Conservation (phyloP, 148 eudicot genomes). For the Rhododendron henanense region DNA sequence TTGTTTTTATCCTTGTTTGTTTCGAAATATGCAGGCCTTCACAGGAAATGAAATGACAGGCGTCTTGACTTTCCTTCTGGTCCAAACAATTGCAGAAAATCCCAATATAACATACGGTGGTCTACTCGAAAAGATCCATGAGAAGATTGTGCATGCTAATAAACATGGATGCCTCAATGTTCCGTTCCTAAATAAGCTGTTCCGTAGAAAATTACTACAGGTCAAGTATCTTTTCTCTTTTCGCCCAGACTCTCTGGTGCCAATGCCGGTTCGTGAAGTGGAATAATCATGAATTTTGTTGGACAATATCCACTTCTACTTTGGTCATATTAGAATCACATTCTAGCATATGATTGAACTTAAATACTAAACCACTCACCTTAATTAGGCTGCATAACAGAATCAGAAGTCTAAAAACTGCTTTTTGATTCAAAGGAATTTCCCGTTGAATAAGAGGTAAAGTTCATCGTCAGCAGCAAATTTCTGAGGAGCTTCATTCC, state of each 20-base stretch:
- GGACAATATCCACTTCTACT: neutral
- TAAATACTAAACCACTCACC: neutral
- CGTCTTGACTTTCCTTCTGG: slow-evolving; percentile 42
- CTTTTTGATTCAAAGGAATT: neutral
- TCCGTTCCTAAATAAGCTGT: slow-evolving; percentile 27
- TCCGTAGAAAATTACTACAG: slow-evolving; percentile 33
- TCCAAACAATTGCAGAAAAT: slow-evolving; percentile 26
- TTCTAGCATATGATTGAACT: neutral
- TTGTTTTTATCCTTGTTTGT: neutral
- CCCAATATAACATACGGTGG: slow-evolving; percentile 30
- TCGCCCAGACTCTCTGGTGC: neutral
- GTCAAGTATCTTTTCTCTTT: neutral
- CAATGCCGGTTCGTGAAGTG: neutral
- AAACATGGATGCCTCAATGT: slow-evolving; percentile 27
- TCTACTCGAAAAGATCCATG: slow-evolving; percentile 29
- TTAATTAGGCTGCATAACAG: neutral
- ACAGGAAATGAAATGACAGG: slow-evolving; percentile 44
- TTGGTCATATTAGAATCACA: neutral
- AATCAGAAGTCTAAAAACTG: neutral
- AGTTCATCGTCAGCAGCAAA: neutral
- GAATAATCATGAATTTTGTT: neutral
- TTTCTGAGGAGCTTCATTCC: neutral
- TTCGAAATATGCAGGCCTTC: slow-evolving; percentile 31
- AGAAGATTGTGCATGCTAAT: slow-evolving; percentile 19
- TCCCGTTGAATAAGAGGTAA: neutral